Percentiles rank a stretch among this genome's conserved stretches.
Conservation (phyloP, 352 stramenopile genomes). For the Phytophthora pistaciae region DNA sequence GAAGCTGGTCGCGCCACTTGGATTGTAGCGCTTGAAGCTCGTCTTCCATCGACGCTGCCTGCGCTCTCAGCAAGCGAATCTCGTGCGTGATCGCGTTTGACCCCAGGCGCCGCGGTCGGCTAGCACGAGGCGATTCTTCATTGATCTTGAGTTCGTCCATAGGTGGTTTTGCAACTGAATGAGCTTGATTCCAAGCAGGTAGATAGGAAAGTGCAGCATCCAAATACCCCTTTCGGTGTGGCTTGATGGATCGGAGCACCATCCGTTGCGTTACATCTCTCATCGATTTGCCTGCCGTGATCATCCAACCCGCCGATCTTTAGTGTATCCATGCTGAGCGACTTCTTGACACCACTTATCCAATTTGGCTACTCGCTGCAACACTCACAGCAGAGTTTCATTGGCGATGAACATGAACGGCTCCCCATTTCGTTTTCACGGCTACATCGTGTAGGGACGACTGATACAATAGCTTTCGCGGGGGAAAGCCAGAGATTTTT, state of each 20-base stretch:
- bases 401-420: too few relatives aligned
- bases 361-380: too few relatives aligned
- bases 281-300: not conserved
- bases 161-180: not conserved
- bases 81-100: constrained; percentile 11
- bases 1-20: constrained; percentile 18
- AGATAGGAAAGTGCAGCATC: not conserved
- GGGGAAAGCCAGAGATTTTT: too few relatives aligned
- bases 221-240: not conserved
- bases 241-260: not conserved
- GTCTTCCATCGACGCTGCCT: constrained; percentile 32
- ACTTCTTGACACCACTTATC: too few relatives aligned
- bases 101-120: not conserved
- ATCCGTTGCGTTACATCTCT: not conserved
- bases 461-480: too few relatives aligned
- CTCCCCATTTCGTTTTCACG: too few relatives aligned
- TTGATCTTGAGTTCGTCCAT: not conserved
- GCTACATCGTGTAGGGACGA: too few relatives aligned
- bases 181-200: not conserved
- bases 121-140: not conserved
- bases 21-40: constrained; percentile 13
- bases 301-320: not conserved
- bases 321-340: too few relatives aligned
- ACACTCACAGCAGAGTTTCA: too few relatives aligned
- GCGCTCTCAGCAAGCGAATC: constrained; percentile 22